phyloP scores from a whole-genome alignment of 1,284 basidiomycete genomes.

The Phellopilus nigrolimitatus region DNA sequence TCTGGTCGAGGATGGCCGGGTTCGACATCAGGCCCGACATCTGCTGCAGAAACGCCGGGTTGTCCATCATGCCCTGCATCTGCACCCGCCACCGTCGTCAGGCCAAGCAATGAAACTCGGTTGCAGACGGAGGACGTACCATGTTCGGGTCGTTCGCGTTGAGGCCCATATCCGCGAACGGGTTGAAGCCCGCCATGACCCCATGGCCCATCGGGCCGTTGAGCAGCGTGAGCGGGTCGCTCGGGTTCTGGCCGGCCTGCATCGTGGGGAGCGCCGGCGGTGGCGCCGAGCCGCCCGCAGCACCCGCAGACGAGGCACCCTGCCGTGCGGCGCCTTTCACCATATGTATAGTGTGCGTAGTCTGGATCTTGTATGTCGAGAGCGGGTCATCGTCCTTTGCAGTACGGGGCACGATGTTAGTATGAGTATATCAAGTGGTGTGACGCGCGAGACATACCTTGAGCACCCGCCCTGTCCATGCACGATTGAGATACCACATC shows the following conservation, averaged over 20 bases:
- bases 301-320: constrained; percentile 27
- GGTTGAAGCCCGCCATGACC: constrained; percentile 69
- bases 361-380: constrained; percentile 84
- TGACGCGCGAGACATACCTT: constrained; percentile 43
- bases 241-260: constrained; percentile 80
- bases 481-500: constrained; percentile 4
- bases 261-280: constrained; percentile 67
- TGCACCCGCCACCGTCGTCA: constrained; percentile 29
- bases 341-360: constrained; percentile 87
- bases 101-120: background rate
- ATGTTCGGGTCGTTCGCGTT: constrained; percentile 90
- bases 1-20: constrained; percentile 79
- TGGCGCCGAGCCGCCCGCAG: constrained; percentile 30
- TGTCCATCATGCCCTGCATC: constrained; percentile 82
- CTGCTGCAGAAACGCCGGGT: constrained; percentile 74
- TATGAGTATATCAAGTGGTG: background rate
- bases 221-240: constrained; percentile 72
- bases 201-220: constrained; percentile 71
- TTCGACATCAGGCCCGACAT: constrained; percentile 74
- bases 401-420: constrained; percentile 6
- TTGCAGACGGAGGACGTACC: constrained; percentile 39
- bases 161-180: constrained; percentile 81
- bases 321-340: constrained; percentile 77
- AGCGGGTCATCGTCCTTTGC: constrained; percentile 77
- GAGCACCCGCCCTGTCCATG: constrained; percentile 55